Conservation (phyloP, 2,329 filamentous ascomycete genomes). For the Colletotrichum tamarilloi region DNA sequence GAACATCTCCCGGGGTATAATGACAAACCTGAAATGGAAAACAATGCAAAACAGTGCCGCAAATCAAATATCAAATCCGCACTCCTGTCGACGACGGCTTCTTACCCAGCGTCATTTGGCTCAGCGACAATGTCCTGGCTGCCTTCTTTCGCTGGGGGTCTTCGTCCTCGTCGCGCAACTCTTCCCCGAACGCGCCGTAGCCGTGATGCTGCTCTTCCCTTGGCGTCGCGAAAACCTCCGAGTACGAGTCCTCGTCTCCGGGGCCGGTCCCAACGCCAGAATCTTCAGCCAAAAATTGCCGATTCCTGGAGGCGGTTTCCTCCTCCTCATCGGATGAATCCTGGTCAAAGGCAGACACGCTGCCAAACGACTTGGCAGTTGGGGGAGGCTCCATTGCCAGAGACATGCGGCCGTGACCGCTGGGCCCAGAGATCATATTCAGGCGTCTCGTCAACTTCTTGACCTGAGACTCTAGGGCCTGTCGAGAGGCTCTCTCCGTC, state of each 20-base stretch:
- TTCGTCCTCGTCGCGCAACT: conserved; percentile 51
- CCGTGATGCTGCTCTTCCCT: conserved; percentile 53
- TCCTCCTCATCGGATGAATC: conserved; percentile 53
- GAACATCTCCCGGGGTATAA: conserved; percentile 34
- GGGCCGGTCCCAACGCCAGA: conserved; percentile 48
- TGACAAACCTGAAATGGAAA: conserved; percentile 34
- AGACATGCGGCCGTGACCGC: conserved; percentile 29
- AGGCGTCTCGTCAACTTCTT: conserved; percentile 62
- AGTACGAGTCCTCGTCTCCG: conserved; percentile 55
- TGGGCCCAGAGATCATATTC: conserved; percentile 52
- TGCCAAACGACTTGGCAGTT: conserved; percentile 49
- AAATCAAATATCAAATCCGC: conserved; percentile 5
- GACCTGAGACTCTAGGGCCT: conserved; percentile 67
- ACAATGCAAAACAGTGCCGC: conserved; percentile 31
- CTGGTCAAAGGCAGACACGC: conserved; percentile 55
- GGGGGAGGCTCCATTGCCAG: conserved; percentile 45
- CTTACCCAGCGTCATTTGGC: conserved; percentile 65
- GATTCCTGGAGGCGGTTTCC: conserved; percentile 34
- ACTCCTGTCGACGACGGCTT: conserved; percentile 33
- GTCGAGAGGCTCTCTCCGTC: conserved; percentile 66
- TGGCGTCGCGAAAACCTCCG: conserved; percentile 65
- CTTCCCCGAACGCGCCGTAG: conserved; percentile 54
- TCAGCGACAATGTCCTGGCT: conserved; percentile 72
- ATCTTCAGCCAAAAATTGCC: conserved; percentile 42
- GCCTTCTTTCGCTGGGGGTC: conserved; percentile 60